Evolutionary conservation across 169 alveolate species (phyloP).

Genomic region (Miamiensis avidus): DNA sequence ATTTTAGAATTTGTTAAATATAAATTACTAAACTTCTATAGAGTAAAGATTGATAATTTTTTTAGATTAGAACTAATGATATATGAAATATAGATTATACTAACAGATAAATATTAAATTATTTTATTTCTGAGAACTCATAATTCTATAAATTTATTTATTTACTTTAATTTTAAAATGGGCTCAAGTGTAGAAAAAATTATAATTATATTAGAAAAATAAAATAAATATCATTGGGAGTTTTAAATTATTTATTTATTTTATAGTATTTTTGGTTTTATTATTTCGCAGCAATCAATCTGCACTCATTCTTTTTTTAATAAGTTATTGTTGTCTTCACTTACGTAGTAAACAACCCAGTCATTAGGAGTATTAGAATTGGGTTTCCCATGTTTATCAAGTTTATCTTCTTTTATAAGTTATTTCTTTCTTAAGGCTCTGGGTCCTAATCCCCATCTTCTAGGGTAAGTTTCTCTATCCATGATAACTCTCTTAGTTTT

Average conservation of each 20-base stretch:
- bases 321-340: constrained; percentile 50
- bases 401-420: constrained; percentile 94
- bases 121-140: too few species aligned
- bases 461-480: constrained; percentile 99
- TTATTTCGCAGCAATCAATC: not conserved
- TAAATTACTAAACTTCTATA: too few species aligned
- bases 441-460: constrained; percentile 99
- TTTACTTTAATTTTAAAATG: too few species aligned
- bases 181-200: too few species aligned
- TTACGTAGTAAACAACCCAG: constrained; percentile 87
- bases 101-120: too few species aligned
- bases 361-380: constrained; percentile 94
- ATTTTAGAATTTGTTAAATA: too few species aligned
- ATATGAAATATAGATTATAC: too few species aligned
- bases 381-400: constrained; percentile 95
- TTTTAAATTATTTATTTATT: too few species aligned
- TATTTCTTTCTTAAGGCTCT: constrained; percentile 98
- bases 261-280: not conserved
- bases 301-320: not conserved
- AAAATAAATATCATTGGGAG: not conserved
- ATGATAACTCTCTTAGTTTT: constrained; percentile 98
- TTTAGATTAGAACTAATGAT: too few species aligned
- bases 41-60: too few species aligned
- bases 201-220: too few species aligned
- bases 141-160: too few species aligned